Base-by-base conservation (phyloP, 2,329 filamentous ascomycete species). In the Cladosporium phlei region DNA sequence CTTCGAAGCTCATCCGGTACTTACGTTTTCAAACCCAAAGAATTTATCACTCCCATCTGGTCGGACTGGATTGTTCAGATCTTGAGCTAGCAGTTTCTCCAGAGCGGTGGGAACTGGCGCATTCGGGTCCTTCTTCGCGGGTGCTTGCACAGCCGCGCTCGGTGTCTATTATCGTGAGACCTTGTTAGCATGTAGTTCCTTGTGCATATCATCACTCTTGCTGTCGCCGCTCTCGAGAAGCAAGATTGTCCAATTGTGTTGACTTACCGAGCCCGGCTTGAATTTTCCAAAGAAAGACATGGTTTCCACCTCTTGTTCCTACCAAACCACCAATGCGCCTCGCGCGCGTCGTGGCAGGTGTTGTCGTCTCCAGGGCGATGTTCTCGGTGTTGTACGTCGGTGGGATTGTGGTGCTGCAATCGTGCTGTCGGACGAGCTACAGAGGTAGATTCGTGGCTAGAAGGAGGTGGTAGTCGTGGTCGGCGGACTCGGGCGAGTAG, bases 21-120 rank as follows among this genome's bases (percentile, higher is more conserved):
- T 70, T 76, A 97, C 91, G 71, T 98, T 98, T 70, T 98, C 93
- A 66, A 97, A 85, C 12, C 93, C 93, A 70, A 94, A 97, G 73
- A 95, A 98, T 72, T 95, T 95, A 72, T 97, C 93, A 65, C 87
- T 95, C 45, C 93, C 93, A 69, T 97, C 90, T 56, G 78, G 75
- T 60, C 88, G 82, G 56, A 94, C 71, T 2, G 90, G 82, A 3
- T 89, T 90, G 49, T 87, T 82, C 66, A 89, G 85, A 67, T 88
- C 85, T 10, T 22, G 42, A 58, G 82, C 78, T 24, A 98, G 76
- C 76, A 94, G 85, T 73, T 88, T 82, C 68, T 84, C 79, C 25
- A 84, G 65, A 32, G 78, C 76, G 35, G 78, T 82, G 46, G 74
- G 71, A 55, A 74, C 71, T 25, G 73, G 74, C 55, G 74, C 72